Evolutionary conservation across 306 rosid species (phyloP).

Genomic region (Dryas drummondii): DNA sequence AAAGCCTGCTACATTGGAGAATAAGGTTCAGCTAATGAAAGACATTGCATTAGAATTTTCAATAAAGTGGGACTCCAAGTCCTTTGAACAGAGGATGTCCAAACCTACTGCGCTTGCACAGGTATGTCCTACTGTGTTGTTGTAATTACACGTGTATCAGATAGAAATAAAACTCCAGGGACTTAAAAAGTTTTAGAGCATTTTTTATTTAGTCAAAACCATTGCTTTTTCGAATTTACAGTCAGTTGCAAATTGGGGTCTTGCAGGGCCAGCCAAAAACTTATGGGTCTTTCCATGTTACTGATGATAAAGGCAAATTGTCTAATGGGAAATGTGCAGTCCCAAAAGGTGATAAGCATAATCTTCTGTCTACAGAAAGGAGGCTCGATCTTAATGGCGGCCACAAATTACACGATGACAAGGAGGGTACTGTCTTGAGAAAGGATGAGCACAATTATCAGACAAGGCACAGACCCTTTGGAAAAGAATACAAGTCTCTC

Average conservation of each 20-base stretch:
- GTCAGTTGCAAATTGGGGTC: slow-evolving; percentile 24
- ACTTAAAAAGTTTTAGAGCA: background rate
- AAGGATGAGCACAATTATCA: slow-evolving; percentile 39
- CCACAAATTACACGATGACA: slow-evolving; percentile 39
- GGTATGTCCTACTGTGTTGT: slow-evolving; percentile 42
- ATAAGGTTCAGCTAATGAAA: slow-evolving; percentile 67
- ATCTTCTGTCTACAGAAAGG: slow-evolving; percentile 24
- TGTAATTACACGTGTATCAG: slow-evolving; percentile 7
- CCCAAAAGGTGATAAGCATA: slow-evolving; percentile 46
- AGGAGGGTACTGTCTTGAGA: slow-evolving; percentile 40
- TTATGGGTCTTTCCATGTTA: slow-evolving; percentile 28
- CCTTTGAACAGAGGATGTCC: slow-evolving; percentile 76
- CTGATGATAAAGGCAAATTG: slow-evolving; percentile 31
- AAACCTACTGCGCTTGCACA: slow-evolving; percentile 48
- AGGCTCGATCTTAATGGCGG: slow-evolving; percentile 27
- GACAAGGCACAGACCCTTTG: slow-evolving; percentile 41
- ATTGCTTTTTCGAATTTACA: slow-evolving; percentile 14
- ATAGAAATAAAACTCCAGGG: slow-evolving; percentile 2
- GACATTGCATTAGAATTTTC: slow-evolving; percentile 75
- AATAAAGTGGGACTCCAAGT: slow-evolving; percentile 79
- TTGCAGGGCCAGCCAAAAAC: slow-evolving; percentile 62
- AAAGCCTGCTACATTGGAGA: slow-evolving; percentile 68
- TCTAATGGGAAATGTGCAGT: slow-evolving; percentile 36
- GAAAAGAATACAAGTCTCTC: slow-evolving; percentile 40
- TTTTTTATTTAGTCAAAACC: background rate